These are phyloP conservation scores for Sporisorium reilianum DNA, from an alignment of 1,284 basidiomycete genomes.

Conservation along the genomic window DNA sequence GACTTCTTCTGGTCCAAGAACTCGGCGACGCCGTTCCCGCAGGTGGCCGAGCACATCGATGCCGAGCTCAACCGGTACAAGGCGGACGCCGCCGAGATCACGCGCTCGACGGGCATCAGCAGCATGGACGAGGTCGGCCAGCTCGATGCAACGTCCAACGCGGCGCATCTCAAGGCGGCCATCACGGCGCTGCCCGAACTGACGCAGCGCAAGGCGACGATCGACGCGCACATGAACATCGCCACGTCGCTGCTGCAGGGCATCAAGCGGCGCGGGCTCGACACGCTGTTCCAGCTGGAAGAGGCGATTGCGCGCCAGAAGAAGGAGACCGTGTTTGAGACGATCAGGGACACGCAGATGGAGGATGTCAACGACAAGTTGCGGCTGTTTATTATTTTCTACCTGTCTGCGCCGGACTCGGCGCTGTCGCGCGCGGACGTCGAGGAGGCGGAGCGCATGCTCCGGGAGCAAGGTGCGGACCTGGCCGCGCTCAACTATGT, in stretches of 20 bases:
- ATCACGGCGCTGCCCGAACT: conserved; percentile 98
- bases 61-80: conserved; percentile 91
- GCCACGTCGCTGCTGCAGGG: conserved; percentile 94
- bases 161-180: conserved; percentile 93
- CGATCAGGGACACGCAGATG: conserved; percentile 72
- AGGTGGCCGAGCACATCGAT: conserved; percentile 98
- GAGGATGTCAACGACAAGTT: conserved; percentile 79
- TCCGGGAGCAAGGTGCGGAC: conserved; percentile 73
- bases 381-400: conserved; percentile 92
- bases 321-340: conserved; percentile 80
- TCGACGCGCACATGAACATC: conserved; percentile 99
- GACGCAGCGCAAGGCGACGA: conserved; percentile 92
- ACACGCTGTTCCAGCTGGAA: conserved; percentile 96
- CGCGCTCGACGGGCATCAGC: conserved; percentile 92
- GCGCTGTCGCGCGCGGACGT: conserved; percentile 86
- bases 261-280: conserved; percentile 93
- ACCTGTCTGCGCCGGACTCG: conserved; percentile 85
- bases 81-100: conserved; percentile 95
- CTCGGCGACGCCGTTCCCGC: conserved; percentile 94
- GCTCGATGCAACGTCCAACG: conserved; percentile 86
- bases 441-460: conserved; percentile 77
- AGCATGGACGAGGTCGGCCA: conserved; percentile 87
- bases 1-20: conserved; percentile 99
- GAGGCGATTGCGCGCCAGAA: conserved; percentile 79
- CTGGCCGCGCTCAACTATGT: conserved; percentile 93